Conservation (phyloP, 2,329 filamentous ascomycete genomes). For the Xylariaceae sp. region DNA sequence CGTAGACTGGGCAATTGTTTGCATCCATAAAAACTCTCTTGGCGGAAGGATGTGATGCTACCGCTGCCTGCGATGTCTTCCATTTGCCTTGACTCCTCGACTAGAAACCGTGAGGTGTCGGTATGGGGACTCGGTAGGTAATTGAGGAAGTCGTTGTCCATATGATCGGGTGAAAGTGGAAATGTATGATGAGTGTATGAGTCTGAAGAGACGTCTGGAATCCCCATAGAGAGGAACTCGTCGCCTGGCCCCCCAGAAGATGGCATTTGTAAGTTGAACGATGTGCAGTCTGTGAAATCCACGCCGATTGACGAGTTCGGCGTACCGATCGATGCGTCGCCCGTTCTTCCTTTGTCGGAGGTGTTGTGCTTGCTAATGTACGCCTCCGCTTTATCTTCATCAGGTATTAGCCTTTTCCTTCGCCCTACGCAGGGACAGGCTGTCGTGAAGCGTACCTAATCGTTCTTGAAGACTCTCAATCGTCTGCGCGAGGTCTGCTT, state of each 20-base stretch:
- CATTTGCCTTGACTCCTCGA: conserved; percentile 10
- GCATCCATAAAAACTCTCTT: conserved; percentile 11
- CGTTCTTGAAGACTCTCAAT: conserved; percentile 21
- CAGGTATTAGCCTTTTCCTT: conserved; percentile 5
- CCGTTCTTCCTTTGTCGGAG: conserved; percentile 6
- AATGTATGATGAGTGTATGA: conserved; percentile 13
- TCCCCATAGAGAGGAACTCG: conserved; percentile 7
- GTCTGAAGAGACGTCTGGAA: conserved; percentile 10
- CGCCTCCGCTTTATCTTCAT: conserved; percentile 18
- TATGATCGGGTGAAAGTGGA: conserved; percentile 12
- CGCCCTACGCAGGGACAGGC: too few species aligned
- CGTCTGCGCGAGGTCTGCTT: conserved; percentile 18
- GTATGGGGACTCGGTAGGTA: conserved; percentile 12
- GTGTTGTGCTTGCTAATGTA: conserved; percentile 15
- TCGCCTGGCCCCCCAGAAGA: conserved; percentile 8
- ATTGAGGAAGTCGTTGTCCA: conserved; percentile 14
- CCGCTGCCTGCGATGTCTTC: conserved; percentile 11
- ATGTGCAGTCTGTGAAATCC: conserved; percentile 11
- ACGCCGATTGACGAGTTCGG: conserved; percentile 10
- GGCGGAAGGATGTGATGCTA: conserved; percentile 7
- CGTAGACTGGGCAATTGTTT: conserved; percentile 13
- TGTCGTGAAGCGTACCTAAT: conserved; percentile 13
- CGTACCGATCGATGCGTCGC: conserved; percentile 5
- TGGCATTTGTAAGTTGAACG: conserved; percentile 11
- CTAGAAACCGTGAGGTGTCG: conserved; percentile 10